Evolutionary conservation across 2,329 filamentous ascomycete species (phyloP).

Genomic region (Colletotrichum brevisporum): DNA sequence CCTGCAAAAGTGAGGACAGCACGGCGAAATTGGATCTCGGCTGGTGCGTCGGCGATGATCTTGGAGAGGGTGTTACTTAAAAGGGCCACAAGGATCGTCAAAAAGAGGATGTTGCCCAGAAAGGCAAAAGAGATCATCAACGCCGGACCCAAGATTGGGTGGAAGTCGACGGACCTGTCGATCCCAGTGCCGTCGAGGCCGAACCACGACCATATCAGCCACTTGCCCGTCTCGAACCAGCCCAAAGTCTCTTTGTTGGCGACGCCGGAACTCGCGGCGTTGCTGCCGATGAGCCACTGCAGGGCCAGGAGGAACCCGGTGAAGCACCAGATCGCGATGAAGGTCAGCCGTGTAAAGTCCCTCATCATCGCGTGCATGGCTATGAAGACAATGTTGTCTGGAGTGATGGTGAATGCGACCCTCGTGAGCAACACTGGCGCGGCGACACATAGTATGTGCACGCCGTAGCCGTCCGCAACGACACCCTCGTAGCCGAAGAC

Average conservation of each 20-base stretch:
- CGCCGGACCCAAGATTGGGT: conserved; percentile 75
- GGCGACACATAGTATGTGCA: conserved; percentile 76
- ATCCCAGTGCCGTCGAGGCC: conserved; percentile 76
- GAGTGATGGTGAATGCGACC: conserved; percentile 80
- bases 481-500: conserved; percentile 22
- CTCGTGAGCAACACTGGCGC: conserved; percentile 78
- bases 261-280: conserved; percentile 46
- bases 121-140: conserved; percentile 82
- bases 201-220: conserved; percentile 87
- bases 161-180: conserved; percentile 69
- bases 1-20: conserved; percentile 81
- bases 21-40: conserved; percentile 80
- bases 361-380: conserved; percentile 81
- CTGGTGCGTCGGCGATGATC: conserved; percentile 76
- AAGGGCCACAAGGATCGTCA: conserved; percentile 81
- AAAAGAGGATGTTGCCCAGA: conserved; percentile 80
- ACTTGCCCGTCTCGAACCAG: conserved; percentile 75
- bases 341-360: conserved; percentile 77
- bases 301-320: conserved; percentile 79
- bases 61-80: conserved; percentile 80
- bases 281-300: conserved; percentile 69
- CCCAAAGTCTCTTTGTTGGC: neutral
- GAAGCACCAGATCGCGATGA: conserved; percentile 71
- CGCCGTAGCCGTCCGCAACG: conserved; percentile 66
- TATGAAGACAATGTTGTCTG: conserved; percentile 83